Evolutionary conservation across 2,329 filamentous ascomycete species (phyloP), one percentile per base, ranked within the genome.

Genomic region (Pseudonectria foliicola): DNA sequence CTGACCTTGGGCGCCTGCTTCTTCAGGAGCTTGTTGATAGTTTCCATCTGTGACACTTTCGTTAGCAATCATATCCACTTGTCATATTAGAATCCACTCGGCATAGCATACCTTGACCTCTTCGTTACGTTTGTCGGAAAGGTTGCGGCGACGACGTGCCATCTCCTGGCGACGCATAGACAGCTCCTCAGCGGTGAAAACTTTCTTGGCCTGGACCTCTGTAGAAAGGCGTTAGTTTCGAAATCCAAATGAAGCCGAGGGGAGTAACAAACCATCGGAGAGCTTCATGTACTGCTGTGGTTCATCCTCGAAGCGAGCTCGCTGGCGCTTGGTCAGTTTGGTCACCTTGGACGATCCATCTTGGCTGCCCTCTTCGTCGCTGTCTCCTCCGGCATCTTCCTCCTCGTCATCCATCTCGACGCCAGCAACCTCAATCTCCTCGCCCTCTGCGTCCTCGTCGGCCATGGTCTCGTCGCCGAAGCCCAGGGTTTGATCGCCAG

Each of bases 11-110:
- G 81, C 1, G 85, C 83, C 57, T 89, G 85, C 56, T 89, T 88
- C 61, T 88, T 88, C 34, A 92, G 76, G 2, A 92, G 77, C 52
- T 89, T 88, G 67, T 92, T 89, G 72, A 92, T 90, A 0, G 85
- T 92, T 67, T 90, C 85, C 75, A 87, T 85, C 84, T 89, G 48
- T 13, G 33, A 18, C 14, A 6, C 5, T 13, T n/a, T 27, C 18
- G 33, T 49, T 29, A 42, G 36, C 13, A 10, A 18, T 4, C 15
- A 25, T 16, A 14, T 13, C 3, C 3, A 15, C 4, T 26, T 13
- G 37, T 49, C 34, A 49, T 29, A 12, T 4, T 29, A 13, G 26
- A 5, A 14, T 4, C 2, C 28, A 2, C 4, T 14, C 13, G 13
- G 25, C 15, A 27, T 23, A 5, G 38, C 59, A 36, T 63, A 71